Conservation (phyloP, 768 basidiomycete genomes). For the Leccinum truebloodii region DNA sequence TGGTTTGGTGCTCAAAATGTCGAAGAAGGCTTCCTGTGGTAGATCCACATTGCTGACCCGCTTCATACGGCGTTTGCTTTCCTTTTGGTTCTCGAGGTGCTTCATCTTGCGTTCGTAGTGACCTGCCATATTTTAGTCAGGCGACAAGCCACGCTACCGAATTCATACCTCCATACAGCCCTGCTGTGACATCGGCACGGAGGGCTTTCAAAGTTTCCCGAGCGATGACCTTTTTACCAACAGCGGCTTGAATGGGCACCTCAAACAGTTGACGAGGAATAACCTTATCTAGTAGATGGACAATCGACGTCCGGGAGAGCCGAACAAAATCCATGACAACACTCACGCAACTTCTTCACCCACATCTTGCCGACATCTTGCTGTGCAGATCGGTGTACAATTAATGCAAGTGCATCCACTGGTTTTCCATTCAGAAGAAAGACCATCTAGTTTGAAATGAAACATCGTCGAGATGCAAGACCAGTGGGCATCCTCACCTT, state of each 20-base stretch:
- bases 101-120: slow-evolving; percentile 95
- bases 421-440: slow-evolving; percentile 88
- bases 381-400: slow-evolving; percentile 82
- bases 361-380: slow-evolving; percentile 75
- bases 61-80: slow-evolving; percentile 89
- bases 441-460: slow-evolving; percentile 60
- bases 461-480: neutral
- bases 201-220: slow-evolving; percentile 85
- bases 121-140: slow-evolving; percentile 39
- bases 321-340: neutral
- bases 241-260: slow-evolving; percentile 91
- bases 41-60: slow-evolving; percentile 84
- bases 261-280: slow-evolving; percentile 93
- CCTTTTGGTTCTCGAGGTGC: slow-evolving; percentile 88
- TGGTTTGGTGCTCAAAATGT: slow-evolving; percentile 70
- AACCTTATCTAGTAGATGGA: slow-evolving; percentile 70
- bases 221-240: slow-evolving; percentile 86
- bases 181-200: slow-evolving; percentile 91
- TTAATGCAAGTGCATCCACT: slow-evolving; percentile 90
- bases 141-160: neutral
- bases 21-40: slow-evolving; percentile 95
- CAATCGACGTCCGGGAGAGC: neutral
- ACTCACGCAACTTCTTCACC: slow-evolving; percentile 90
- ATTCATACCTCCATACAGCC: slow-evolving; percentile 77
- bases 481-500: slow-evolving; percentile 55